phyloP scores from a whole-genome alignment of 257 asterid species.

The Primulina huaijiensis region DNA sequence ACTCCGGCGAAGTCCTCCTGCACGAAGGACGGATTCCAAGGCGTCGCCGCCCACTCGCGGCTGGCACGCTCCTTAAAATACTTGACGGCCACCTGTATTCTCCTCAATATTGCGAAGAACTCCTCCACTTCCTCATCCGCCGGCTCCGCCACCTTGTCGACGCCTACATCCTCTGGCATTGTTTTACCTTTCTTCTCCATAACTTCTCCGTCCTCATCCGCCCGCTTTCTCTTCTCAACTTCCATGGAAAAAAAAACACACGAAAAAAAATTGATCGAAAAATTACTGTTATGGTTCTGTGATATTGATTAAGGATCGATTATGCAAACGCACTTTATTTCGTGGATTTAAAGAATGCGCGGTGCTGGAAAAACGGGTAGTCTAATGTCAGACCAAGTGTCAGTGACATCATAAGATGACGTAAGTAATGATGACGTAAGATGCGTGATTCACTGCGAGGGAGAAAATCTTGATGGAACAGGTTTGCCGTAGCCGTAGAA shows the following conservation, averaged over 20 bases:
- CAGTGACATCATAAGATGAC: not conserved
- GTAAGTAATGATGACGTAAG: not conserved
- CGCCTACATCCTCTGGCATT: not conserved
- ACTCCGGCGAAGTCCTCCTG: conserved; percentile 7
- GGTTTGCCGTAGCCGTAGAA: not conserved
- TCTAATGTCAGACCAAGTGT: not conserved
- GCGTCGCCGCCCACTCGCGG: not conserved
- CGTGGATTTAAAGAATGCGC: not conserved
- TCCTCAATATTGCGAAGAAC: conserved; percentile 30
- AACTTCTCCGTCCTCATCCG: not conserved
- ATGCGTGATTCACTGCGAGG: not conserved
- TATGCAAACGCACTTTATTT: not conserved
- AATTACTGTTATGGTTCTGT: no score
- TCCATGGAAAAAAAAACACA: not conserved
- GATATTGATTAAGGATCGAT: not conserved
- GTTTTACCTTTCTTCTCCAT: conserved; percentile 3
- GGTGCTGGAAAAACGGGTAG: not conserved
- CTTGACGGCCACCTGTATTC: conserved; percentile 31
- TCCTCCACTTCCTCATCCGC: conserved; percentile 40
- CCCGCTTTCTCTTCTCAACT: conserved; percentile 4
- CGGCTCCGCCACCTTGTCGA: not conserved
- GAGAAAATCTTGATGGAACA: not conserved
- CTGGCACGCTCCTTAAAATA: conserved; percentile 26
- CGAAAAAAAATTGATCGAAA: not conserved
- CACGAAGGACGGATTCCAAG: conserved; percentile 2